Evolutionary conservation across 2,329 filamentous ascomycete species (phyloP).

Genomic region (Penicillium sp.): DNA sequence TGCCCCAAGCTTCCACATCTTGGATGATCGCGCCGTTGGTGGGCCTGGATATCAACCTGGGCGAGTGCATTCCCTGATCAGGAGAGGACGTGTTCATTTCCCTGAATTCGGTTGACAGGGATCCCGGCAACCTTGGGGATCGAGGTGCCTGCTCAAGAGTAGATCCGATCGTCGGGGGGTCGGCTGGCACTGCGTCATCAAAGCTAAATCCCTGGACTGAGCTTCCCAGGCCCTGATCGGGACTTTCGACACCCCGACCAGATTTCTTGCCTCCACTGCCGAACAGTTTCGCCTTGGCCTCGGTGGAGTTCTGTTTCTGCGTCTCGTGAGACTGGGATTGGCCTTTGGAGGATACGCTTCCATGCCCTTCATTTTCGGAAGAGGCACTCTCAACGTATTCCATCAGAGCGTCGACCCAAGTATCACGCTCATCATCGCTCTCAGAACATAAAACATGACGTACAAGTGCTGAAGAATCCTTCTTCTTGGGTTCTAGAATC

Average conservation of each 20-base stretch:
- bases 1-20: constrained; percentile 83
- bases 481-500: constrained; percentile 92
- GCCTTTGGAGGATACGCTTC: constrained; percentile 18
- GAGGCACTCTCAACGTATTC: constrained; percentile 72
- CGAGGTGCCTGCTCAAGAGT: constrained; percentile 35
- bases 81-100: constrained; percentile 24
- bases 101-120: constrained; percentile 31
- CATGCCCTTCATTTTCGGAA: constrained; percentile 34
- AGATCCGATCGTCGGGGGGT: constrained; percentile 56
- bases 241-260: constrained; percentile 40
- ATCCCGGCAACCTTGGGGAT: constrained; percentile 36
- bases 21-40: constrained; percentile 83
- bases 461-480: constrained; percentile 83
- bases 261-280: constrained; percentile 30
- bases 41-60: constrained; percentile 74
- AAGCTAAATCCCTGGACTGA: constrained; percentile 55
- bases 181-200: constrained; percentile 58
- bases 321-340: constrained; percentile 18
- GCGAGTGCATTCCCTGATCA: constrained; percentile 37
- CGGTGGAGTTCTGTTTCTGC: constrained; percentile 18
- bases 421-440: constrained; percentile 86
- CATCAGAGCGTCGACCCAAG: constrained; percentile 88
- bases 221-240: constrained; percentile 37
- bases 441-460: constrained; percentile 95
- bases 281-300: constrained; percentile 27